Evolutionary conservation across 2,329 filamentous ascomycete genomes (phyloP), one percentile per base, ranked within the genome.

Genomic region (Lecanicillium sp.): DNA sequence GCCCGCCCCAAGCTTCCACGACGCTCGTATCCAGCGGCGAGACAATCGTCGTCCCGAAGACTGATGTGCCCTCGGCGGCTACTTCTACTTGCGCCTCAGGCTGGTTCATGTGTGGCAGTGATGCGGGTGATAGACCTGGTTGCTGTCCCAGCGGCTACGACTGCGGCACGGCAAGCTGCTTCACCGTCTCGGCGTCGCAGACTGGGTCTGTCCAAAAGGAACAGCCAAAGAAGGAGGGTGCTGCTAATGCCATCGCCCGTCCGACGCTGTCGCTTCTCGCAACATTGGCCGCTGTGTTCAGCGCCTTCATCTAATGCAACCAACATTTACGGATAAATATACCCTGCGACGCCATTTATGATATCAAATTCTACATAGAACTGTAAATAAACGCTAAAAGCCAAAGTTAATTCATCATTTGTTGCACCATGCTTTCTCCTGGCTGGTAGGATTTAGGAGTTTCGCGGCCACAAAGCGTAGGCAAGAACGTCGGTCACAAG

Each of bases 131-230:
- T 0, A 79, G 84, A 0, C 82, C 89, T 0, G 90, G 89, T 6
- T 97, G 91, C 64, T 97, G 91, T 71, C 90, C 90, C 0, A 75
- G 67, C 35, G 87, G 87, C 2, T 95, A 84, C 63, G 66, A 65
- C 3, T 95, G 89, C 65, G 89, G 86, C 1, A 74, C 74, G 17
- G 78, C 76, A 19, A 89, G 83, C 62, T 94, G 88, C 67, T 83
- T 81, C 24, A 75, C 80, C 5, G 63, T 62, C 32, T 70, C 68
- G 41, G 72, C 67, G 7, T 73, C 71, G 7, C 69, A 72, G 38
- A 83, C 78, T n/a, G 75, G 68, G 6, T 78, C 75, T 23, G 71
- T 82, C 44, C 72, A 74, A 54, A 81, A 81, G 62, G 66, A 69
- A 41, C 48, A 40, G 29, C 48, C 48, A 20, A 40, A 44, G 10